Base-by-base conservation (phyloP, 176 grass and related monocot species). In the Rhipidocladum racemiflorum region DNA sequence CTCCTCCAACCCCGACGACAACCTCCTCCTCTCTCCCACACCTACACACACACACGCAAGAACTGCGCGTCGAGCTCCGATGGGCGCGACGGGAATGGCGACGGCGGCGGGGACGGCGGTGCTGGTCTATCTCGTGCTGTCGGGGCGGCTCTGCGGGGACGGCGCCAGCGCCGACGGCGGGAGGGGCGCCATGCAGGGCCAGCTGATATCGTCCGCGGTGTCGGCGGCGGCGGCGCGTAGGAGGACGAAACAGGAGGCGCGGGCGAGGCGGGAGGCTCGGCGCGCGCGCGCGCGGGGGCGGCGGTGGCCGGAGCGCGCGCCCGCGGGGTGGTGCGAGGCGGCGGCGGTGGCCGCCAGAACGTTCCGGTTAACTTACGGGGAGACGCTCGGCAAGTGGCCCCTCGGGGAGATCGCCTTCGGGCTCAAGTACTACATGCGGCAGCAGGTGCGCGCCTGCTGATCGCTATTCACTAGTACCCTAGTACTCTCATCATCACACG, bases 351-450 rank as follows among this genome's bases (percentile, higher is more conserved):
- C 89, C 8, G 90, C 75, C n/a, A 59, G 81, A 53, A 91, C 95
- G 36, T 70, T 95, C 21, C 68, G 86, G 21, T 72, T 91, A 46
- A 88, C 90, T 48, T 95, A 87, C 82, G 81, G 72, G 4, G 86
- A 98, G 87, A 98, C 95, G 64, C 84, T 98, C 38, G 95, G 90
- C 49, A 93, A 84, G 87, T 98, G 95, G 92, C 65, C 95, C 21
- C 90, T 98, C 57, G 90, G 88, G 12, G 95, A 98, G 82, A 74
- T 98, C 76, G 80, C 88, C 73, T 95, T 98, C 73, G 95, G 95
- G 56, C 88, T 98, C 85, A 98, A 86, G 71, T 87, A 94, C 80
- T 88, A 90, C 72, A 97, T 92, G 87, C 83, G 88, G 49, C 94
- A 92, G 78, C 89, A 94, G 91, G 94, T 97, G 39, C 49, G 72